Base-by-base conservation (phyloP, 2,329 filamentous ascomycete species). In the Alternaria novae-zelandiae region DNA sequence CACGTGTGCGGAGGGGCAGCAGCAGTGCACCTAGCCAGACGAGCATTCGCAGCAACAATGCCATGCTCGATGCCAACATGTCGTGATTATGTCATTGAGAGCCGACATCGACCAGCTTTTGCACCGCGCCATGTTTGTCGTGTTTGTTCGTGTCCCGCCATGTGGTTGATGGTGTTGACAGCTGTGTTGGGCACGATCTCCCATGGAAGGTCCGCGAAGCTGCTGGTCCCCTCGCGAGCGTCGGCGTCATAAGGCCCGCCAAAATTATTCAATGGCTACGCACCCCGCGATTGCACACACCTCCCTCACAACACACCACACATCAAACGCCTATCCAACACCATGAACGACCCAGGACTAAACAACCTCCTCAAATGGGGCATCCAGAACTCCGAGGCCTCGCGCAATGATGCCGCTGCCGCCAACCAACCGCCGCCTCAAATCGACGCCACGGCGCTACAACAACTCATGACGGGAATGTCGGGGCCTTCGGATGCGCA, bases 351-450 rank as follows among this genome's bases (percentile, higher is more conserved):
- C 81, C 89, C 86, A 79, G 85, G 86, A 69, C 86, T 95, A 77
- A 94, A 92, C 82, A 86, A 89, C 59, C 89, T 95, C 80, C 88
- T 96, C 64, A 91, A 91, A 86, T 96, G 92, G 92, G 86, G 89
- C 73, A 85, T 91, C 73, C 83, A 90, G 74, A 90, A 91, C 78
- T 88, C 87, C 46, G 81, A 82, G 41, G 78, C 81, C 59, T 77
- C 82, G 28, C 76, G 71, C 67, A 74, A 70, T 70, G 74, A 74
- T 53, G 70, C 68, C 74, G 66, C 65, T 36, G 57, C 50, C 92
- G 92, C 55, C 25, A 45, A 61, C n/a, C 62, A 64, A 53, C 59
- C 59, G 17, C 57, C 56, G 21, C 36, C 54, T 55, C 46, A 73
- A 65, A 45, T 69, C 41, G 66, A 69, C 26, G 36, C 26, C 21